These are phyloP conservation scores for Coelastrella sp. DNA, from an alignment of 139 green algal genomes.

Conservation along the genomic window DNA sequence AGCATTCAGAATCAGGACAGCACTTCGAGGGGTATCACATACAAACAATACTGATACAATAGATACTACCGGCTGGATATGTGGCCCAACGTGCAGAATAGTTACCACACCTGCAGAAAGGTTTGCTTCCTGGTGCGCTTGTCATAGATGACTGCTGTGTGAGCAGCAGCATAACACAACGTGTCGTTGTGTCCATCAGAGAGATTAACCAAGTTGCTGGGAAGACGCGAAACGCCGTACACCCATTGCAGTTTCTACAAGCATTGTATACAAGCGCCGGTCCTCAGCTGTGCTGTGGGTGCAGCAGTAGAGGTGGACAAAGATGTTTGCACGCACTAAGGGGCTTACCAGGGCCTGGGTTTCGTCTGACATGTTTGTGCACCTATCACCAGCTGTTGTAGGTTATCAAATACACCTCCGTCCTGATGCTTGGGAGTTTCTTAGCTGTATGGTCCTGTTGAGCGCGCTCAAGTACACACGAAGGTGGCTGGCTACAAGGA, in stretches of 20 bases:
- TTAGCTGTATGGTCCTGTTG: too few species aligned
- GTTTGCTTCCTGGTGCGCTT: conserved; percentile 57
- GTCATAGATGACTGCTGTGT: conserved; percentile 79
- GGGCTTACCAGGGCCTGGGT: background rate
- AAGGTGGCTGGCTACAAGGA: too few species aligned
- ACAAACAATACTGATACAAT: too few species aligned
- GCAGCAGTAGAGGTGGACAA: background rate
- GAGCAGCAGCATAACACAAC: conserved; percentile 70
- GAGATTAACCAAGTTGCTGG: conserved; percentile 65
- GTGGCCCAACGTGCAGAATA: too few species aligned
- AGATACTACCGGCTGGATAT: too few species aligned
- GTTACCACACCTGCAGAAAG: conserved; percentile 62
- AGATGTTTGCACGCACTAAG: background rate
- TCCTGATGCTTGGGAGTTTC: too few species aligned
- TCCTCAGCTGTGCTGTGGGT: background rate
- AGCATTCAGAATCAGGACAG: too few species aligned
- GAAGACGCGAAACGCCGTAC: conserved; percentile 62
- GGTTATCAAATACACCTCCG: too few species aligned
- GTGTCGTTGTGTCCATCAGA: conserved; percentile 61
- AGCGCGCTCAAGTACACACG: too few species aligned
- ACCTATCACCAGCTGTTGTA: too few species aligned
- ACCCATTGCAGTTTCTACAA: conserved; percentile 68
- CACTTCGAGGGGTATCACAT: too few species aligned
- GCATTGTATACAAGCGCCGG: background rate
- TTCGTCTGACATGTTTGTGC: background rate